phyloP scores from a whole-genome alignment of 2,329 filamentous ascomycete species.

The Rutstroemia sp. region DNA sequence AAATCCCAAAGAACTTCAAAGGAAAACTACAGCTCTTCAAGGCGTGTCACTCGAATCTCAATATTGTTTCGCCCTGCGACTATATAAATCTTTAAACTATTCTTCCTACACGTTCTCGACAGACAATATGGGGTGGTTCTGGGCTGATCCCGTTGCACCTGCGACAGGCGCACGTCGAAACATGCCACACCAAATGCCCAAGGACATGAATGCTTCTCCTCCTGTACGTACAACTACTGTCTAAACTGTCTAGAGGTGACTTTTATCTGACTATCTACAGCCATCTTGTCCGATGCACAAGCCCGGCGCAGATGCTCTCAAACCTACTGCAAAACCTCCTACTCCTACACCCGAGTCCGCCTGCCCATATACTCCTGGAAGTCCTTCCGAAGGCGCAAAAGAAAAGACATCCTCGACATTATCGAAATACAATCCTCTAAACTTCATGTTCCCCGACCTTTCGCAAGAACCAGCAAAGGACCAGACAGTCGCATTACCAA shows the following conservation, averaged over 20 bases:
- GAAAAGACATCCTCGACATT: conserved; percentile 40
- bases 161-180: conserved; percentile 18
- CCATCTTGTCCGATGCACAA: conserved; percentile 66
- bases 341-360: conserved; percentile 26
- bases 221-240: conserved; percentile 19
- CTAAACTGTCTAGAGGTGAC: conserved; percentile 10
- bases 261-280: conserved; percentile 32
- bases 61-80: background rate
- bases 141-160: conserved; percentile 22
- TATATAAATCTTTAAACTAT: background rate
- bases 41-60: background rate
- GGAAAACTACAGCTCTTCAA: background rate
- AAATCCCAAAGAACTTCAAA: too few species aligned
- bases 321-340: conserved; percentile 22
- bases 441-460: conserved; percentile 89
- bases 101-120: background rate
- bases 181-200: conserved; percentile 20
- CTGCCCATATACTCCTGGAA: conserved; percentile 28
- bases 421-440: conserved; percentile 70
- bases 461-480: conserved; percentile 70
- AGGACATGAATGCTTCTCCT: conserved; percentile 17
- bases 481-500: conserved; percentile 68
- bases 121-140: conserved; percentile 28
- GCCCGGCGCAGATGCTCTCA: conserved; percentile 26
- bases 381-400: conserved; percentile 13